These are phyloP conservation scores for Pseudogymnoascus sp. DNA, from an alignment of 2,329 filamentous ascomycete genomes.

Conservation along the genomic window DNA sequence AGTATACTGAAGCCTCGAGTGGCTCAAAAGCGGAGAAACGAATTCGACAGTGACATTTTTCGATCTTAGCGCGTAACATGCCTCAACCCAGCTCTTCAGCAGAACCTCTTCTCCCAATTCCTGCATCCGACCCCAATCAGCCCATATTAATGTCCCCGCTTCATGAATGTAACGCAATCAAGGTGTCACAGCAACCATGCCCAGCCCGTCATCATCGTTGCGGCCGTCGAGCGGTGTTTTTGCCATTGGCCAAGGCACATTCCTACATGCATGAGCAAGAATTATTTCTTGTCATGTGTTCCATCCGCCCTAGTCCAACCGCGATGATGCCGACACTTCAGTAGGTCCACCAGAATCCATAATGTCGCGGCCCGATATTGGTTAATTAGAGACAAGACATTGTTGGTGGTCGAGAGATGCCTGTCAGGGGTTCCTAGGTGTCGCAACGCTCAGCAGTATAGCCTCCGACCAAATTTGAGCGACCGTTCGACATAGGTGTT, in stretches of 20 bases:
- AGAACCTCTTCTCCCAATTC: neutral
- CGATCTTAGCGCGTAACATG: neutral
- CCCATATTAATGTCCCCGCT: neutral
- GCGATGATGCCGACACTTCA: neutral
- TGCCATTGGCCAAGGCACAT: neutral
- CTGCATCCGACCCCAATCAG: neutral
- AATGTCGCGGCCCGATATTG: neutral
- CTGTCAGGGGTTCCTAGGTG: neutral
- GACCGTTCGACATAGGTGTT: neutral
- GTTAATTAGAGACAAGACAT: neutral
- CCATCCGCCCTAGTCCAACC: neutral
- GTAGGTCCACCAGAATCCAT: neutral
- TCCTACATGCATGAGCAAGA: neutral
- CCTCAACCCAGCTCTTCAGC: no score
- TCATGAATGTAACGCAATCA: neutral
- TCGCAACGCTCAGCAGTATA: neutral
- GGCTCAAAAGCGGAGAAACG: neutral
- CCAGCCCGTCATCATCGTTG: neutral
- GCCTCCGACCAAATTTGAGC: neutral
- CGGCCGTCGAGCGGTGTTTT: neutral
- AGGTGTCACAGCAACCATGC: neutral
- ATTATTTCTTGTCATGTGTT: neutral
- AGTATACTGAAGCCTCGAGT: neutral
- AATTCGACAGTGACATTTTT: neutral
- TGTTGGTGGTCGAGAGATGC: neutral